Evolutionary conservation across 164 flowering plant genomes (phyloP), one percentile per base, ranked within the genome.

Genomic region (Tetrastigma voinierianum): DNA sequence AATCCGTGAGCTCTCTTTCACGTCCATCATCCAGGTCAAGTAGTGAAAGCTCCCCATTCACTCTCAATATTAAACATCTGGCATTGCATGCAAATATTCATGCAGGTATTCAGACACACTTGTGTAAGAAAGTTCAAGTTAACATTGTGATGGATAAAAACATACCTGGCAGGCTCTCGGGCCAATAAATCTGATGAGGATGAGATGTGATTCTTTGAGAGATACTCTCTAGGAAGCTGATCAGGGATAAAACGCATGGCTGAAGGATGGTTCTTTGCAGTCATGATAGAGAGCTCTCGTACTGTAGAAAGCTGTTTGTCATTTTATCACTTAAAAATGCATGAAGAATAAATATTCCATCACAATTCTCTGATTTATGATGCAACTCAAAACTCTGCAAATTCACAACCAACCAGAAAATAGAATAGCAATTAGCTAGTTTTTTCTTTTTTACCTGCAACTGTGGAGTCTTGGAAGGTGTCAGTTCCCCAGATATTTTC

Each of bases 301-400:
- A 95, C 99, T 87, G 96, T 87, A 87, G 96, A 90, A 90, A 95
- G 97, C 99, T 95, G 99, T 95, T 88, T 86, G 94, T 86, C 94
- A 95, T 86, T 81, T 89, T 81, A 92, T 87, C 87, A 89, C 96
- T 91, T 94, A 83, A 84, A 81, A 82, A 79, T 70, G 86, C 70
- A 84, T 69, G 71, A 82, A 75, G 72, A 70, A 71, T 61, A 66
- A 65, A 59, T 32, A 66, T 52, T 73, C 61, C 19, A 71, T 59
- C 43, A 32, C 49, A 75, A 58, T 19, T 60, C 25, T 59, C 60
- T 21, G 54, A 70, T 58, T 40, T 21, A 64, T 19, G 65, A 67
- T 32, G 53, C 57, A 70, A 59, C 32, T 16, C 12, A 2, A 62
- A 55, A 68, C 46, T 59, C 72, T 59, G 54, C 46, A 48, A 62